Conservation (phyloP, 371 early-diverging fungal species). For the Mortierella sp. region DNA sequence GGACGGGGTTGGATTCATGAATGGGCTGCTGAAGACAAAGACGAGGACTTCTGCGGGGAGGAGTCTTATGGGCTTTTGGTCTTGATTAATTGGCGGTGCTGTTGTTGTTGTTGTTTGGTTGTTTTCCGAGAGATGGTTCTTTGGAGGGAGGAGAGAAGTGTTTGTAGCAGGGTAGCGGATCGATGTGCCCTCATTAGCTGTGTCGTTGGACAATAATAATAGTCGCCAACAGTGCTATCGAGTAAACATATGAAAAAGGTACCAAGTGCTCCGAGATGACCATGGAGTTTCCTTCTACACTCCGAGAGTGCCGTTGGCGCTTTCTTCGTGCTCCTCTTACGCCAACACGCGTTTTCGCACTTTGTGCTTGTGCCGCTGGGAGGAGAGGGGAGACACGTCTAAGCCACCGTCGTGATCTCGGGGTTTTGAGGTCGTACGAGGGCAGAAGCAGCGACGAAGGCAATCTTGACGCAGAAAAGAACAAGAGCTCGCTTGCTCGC, state of each 20-base stretch:
- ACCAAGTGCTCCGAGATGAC: not conserved
- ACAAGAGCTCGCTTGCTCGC: not conserved
- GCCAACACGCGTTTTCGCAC: constrained; percentile 5
- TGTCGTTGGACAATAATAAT: too few relatives aligned
- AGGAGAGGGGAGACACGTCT: not conserved
- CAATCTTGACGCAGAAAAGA: not conserved
- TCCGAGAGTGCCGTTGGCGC: not conserved
- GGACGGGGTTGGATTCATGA: constrained; percentile 62
- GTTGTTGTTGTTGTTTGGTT: too few relatives aligned
- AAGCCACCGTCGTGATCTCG: constrained; percentile 11
- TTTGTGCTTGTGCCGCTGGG: not conserved
- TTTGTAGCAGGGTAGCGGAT: too few relatives aligned
- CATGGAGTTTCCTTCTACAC: not conserved
- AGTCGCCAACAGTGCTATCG: too few relatives aligned
- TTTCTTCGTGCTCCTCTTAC: not conserved
- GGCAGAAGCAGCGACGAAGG: too few relatives aligned
- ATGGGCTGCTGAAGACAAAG: constrained; percentile 58
- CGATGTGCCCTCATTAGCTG: too few relatives aligned
- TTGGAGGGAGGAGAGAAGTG: not conserved
- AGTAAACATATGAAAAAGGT: not conserved
- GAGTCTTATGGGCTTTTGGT: constrained; percentile 55
- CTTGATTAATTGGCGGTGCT: not conserved
- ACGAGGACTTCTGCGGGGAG: constrained; percentile 55
- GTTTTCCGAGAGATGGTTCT: not conserved
- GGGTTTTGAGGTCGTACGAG: constrained; percentile 6